Percentiles rank a stretch among this genome's conserved stretches.
phyloP scores from a whole-genome alignment of 148 eudicot species.

The Spergularia marina region DNA sequence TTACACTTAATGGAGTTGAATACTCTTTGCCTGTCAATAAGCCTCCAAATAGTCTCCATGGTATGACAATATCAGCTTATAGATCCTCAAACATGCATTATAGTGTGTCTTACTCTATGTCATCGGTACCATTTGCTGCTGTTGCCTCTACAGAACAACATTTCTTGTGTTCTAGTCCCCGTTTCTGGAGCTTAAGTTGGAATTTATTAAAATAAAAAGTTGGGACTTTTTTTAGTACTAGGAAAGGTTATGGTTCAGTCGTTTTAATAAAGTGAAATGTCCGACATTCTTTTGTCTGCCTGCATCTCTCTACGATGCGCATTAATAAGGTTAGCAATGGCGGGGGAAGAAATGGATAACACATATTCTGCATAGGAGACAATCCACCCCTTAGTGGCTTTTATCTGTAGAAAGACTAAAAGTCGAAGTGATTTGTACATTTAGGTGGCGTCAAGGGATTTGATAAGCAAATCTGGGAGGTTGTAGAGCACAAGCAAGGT shows the following conservation, averaged over 20 bases:
- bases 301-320: neutral
- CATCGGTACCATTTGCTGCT: neutral
- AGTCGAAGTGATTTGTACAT: slow-evolving; percentile 5
- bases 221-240: no score
- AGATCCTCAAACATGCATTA: slow-evolving; percentile 1
- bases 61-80: slow-evolving; percentile 36
- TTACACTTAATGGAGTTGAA: slow-evolving; percentile 62
- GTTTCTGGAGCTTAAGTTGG: neutral
- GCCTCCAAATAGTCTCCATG: slow-evolving; percentile 91
- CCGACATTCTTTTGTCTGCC: no score
- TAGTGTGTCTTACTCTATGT: no score
- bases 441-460: slow-evolving; percentile 84
- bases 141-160: neutral
- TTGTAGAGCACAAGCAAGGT: slow-evolving; percentile 64
- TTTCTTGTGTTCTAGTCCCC: neutral
- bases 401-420: neutral
- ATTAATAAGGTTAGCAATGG: neutral
- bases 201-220: no score
- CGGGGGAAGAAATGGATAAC: neutral
- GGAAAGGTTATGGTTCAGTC: no score
- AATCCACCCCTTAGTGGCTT: neutral
- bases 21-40: slow-evolving; percentile 76
- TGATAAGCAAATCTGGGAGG: slow-evolving; percentile 92
- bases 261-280: no score
- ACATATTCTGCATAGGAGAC: no score